Evolutionary conservation across 768 basidiomycete species (phyloP).

Genomic region (Boletus tomentosulus): DNA sequence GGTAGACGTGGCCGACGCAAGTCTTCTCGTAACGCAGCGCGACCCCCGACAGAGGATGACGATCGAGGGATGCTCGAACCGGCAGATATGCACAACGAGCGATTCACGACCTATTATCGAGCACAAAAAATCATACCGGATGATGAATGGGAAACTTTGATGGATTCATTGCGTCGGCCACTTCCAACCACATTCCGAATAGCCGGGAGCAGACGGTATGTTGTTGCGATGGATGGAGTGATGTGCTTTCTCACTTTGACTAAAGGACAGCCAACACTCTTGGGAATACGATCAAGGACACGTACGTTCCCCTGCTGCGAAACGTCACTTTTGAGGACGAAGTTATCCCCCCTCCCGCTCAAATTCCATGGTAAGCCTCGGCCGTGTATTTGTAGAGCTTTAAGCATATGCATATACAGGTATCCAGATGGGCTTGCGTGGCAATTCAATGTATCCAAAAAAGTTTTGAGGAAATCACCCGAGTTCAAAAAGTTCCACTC

Average conservation of each 20-base stretch:
- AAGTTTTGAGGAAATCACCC: conserved; percentile 76
- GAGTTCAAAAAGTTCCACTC: conserved; percentile 95
- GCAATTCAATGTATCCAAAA: conserved; percentile 92
- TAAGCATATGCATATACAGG: conserved; percentile 40
- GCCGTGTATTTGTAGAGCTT: background rate
- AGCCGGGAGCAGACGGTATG: conserved; percentile 80
- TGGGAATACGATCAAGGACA: conserved; percentile 71
- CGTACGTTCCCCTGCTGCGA: conserved; percentile 73
- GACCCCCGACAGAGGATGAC: conserved; percentile 26
- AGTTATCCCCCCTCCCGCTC: conserved; percentile 70
- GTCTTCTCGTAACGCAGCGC: conserved; percentile 10
- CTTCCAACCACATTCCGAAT: conserved; percentile 94
- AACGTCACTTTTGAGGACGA: conserved; percentile 75
- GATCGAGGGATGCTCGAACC: conserved; percentile 54
- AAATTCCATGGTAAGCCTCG: conserved; percentile 71
- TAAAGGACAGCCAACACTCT: conserved; percentile 62
- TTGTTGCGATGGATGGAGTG: background rate
- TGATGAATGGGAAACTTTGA: conserved; percentile 75
- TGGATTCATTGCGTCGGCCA: conserved; percentile 60
- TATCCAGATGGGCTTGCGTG: conserved; percentile 94
- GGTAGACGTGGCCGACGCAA: conserved; percentile 12
- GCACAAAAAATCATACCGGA: conserved; percentile 73
- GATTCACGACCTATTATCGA: conserved; percentile 64
- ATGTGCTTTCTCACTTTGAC: conserved; percentile 4
- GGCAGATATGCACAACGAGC: conserved; percentile 66